Evolutionary conservation across 257 asterid genomes (phyloP).

Genomic region (Nicotiana sylvestris): DNA sequence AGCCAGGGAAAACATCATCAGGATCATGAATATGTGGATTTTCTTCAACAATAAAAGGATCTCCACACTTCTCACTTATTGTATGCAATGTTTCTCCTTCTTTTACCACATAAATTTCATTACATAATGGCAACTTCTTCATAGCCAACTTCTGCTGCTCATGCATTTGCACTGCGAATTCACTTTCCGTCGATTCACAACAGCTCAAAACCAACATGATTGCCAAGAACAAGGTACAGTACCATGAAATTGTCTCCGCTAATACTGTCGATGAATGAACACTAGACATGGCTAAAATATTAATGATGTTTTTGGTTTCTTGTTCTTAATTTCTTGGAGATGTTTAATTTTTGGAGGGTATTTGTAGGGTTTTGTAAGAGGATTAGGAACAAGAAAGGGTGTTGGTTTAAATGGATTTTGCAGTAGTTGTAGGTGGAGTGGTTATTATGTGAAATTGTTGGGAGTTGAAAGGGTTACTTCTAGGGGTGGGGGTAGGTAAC

Average conservation of each 20-base stretch:
- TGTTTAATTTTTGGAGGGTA: not conserved
- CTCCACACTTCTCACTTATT: conserved; percentile 60
- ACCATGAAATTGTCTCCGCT: conserved; percentile 58
- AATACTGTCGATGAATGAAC: conserved; percentile 27
- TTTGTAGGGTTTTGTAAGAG: conserved; percentile 12
- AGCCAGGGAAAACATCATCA: conserved; percentile 73
- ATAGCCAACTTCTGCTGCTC: not conserved
- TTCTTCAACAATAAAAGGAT: conserved; percentile 66
- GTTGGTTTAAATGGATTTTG: not conserved
- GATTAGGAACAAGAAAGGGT: not conserved
- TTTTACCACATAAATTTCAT: conserved; percentile 51
- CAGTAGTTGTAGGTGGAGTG: conserved; percentile 10
- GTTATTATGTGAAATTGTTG: conserved; percentile 1
- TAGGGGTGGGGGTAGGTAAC: conserved; percentile 21
- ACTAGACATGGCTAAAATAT: conserved; percentile 28
- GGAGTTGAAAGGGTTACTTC: conserved; percentile 28
- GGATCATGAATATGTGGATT: conserved; percentile 76
- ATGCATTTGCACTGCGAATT: conserved; percentile 12
- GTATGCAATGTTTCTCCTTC: conserved; percentile 72
- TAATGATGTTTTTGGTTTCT: not conserved
- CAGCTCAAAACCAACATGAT: conserved; percentile 52
- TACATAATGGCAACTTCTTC: conserved; percentile 32
- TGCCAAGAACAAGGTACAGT: conserved; percentile 45
- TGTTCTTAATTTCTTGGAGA: not conserved
- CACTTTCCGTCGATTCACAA: conserved; percentile 43